Base-by-base conservation (phyloP, 495 filamentous ascomycete genomes). In the Podospora pseudoanserina region DNA sequence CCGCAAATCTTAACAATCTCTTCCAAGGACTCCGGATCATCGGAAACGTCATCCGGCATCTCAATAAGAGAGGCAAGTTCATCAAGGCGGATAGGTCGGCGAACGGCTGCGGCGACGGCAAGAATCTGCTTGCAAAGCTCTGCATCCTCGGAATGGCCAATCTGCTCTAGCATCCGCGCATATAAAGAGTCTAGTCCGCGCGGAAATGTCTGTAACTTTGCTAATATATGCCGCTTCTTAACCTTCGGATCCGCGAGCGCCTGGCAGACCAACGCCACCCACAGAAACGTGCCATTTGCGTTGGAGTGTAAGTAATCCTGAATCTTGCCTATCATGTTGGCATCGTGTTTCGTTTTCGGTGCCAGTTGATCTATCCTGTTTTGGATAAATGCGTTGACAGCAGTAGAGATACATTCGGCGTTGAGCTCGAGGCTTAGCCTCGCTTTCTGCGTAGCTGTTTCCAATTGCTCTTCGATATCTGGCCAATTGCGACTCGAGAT, bases 341-440 rank as follows among this genome's bases (percentile, higher is more conserved):
- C 1, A 23, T 57, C 15, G 55, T 57, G 0, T 23, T 57, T 72
- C 78, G 67, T 39, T 39, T 39, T n/a, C 67, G 1, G 18, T 57
- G 5, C 20, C 30, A 65, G 65, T 26, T 18, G 20, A 44, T 5
- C 63, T 59, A 79, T 63, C 66, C 77, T 83, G 44, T 75, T 34
- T 0, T 73, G 13, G 49, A 85, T 80, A 65, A 75, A 85, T 0
- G 28, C 28, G 5, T 72, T 27, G 55, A 78, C 69, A 30, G 73
- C 73, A 13, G 53, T 26, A n/a, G 71, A 72, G 15, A 73, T 57
- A 56, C 3, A 32, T 5, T 67, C 66, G 11, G 67, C 70, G 54
- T 77, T 75, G 19, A 79, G 23, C 73, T 81, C 76, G n/a, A 82
- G 72, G 20, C 67, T 68, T 15, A 81, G 70, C 66, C 63, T 75